Evolutionary conservation across 2,329 filamentous ascomycete genomes (phyloP), one percentile per base, ranked within the genome.

Genomic region (Diaporthe batatas): DNA sequence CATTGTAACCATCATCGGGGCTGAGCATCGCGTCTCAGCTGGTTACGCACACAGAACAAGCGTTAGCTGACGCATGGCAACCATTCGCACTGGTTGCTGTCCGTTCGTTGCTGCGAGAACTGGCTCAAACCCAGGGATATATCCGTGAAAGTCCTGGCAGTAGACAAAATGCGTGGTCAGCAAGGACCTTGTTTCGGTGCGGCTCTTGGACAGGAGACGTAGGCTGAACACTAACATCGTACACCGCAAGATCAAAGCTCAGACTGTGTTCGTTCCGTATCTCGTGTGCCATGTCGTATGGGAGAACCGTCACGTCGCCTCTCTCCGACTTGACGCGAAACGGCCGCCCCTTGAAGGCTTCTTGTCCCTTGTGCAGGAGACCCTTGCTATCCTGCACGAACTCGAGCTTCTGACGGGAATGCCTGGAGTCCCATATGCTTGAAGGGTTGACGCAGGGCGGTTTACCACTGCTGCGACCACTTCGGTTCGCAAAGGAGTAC

Each of bases 41-140:
- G 23, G 36, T 25, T 65, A 67, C 25, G 8, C n/a, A 39, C 59
- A 67, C 8, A 39, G 16, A 18, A 67, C 36, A 32, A 47, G 34
- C 12, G 59, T 67, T 32, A 67, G 49, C 21, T 67, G 36, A 18
- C 21, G 25, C 36, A 39, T 39, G 7, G 57, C 29, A n/a, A 67
- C 44, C 18, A 14, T 67, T n/a, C 42, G 59, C 18, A 49, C 36
- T n/a, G 44, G 36, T 12, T 44, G 36, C 25, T 67, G n/a, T 21
- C 34, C 36, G 32, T 47, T 44, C 6, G 29, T 29, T 11, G 29
- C 44, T 32, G 42, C 25, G 6, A 39, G 34, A 1, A 47, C 36
- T 23, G 59, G 59, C 25, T 67, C 59, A 47, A 67, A 67, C 2
- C 59, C 59, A 21, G 59, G 59, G 44, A 44, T 44, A 32, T 67